Evolutionary conservation across 139 green algal genomes (phyloP).

Genomic region (Asterochloris sp.): DNA sequence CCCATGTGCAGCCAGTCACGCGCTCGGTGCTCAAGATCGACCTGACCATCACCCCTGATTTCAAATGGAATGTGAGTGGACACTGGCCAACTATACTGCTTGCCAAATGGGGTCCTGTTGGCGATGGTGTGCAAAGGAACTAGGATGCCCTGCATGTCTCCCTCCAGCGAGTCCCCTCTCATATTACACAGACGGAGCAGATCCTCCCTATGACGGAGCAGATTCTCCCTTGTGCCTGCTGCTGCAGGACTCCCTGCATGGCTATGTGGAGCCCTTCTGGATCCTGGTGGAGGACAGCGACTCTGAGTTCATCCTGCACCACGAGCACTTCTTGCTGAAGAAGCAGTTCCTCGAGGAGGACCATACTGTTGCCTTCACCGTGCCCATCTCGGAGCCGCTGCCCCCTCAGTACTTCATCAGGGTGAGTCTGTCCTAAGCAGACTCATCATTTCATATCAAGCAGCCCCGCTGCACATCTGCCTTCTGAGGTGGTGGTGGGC

Average conservation of each 20-base stretch:
- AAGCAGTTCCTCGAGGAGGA: conserved; percentile 76
- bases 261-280: conserved; percentile 92
- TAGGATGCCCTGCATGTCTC: no score
- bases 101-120: background rate
- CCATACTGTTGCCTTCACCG: conserved; percentile 86
- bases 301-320: conserved; percentile 86
- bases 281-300: conserved; percentile 92
- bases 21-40: conserved; percentile 90
- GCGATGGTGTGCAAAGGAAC: no score
- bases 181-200: no score
- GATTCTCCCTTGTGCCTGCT: background rate
- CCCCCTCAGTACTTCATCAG: conserved; percentile 97
- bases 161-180: no score
- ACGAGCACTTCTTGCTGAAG: conserved; percentile 95
- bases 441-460: no score
- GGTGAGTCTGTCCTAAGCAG: conserved; percentile 1
- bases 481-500: no score
- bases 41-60: conserved; percentile 97
- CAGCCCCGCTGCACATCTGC: no score
- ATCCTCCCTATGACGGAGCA: background rate
- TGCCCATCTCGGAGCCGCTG: conserved; percentile 91
- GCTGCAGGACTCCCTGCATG: conserved; percentile 79
- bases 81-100: background rate
- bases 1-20: conserved; percentile 95
- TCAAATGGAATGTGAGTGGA: conserved; percentile 83